Evolutionary conservation across 2,329 filamentous ascomycete genomes (phyloP), one percentile per base, ranked within the genome.

Genomic region (Harringtonia lauricola): DNA sequence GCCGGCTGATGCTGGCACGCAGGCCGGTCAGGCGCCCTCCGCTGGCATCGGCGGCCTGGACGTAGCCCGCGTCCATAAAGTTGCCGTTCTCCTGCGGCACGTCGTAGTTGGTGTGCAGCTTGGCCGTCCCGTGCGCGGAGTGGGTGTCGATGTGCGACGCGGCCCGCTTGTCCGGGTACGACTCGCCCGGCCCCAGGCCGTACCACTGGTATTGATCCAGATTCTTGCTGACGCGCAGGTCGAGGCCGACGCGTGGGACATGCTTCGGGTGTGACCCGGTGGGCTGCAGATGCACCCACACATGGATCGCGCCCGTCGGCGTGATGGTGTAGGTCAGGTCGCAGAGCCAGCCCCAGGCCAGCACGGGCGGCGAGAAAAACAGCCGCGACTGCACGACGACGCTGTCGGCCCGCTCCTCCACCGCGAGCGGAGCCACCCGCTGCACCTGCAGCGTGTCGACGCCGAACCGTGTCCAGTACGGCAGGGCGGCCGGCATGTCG

Each of bases 61-160:
- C 58, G 72, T 76, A 83, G 8, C 73, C 64, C 0, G 72, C 74
- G 29, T 75, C 75, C 43, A 73, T 74, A 14, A 75, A 65, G 55
- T 84, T 85, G 1, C 77, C 76, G 42, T 72, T 76, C 52, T 85
- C 81, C 55, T 86, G 81, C 0, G 81, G 81, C 19, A 78, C 76
- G 17, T 85, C 81, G 52, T 83, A 83, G 1, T 66, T 63, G 0
- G 70, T 68, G 54, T 73, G 71, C 22, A 84, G 64, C 1, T 70
- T 65, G 1, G 66, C 62, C 2, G 79, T 60, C 1, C 55, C 58
- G 1, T 54, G 54, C 2, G 53, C 56, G 0, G 54, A 55, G 57
- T 65, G 76, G 34, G 74, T 62, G 1, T 71, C 78, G 0, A 77
- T n/a, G n/a, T n/a, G n/a, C 54, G 2, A 61, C 63, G 51, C 81